Evolutionary conservation across 2,329 filamentous ascomycete species (phyloP).

Genomic region (Gyromitra esculenta): DNA sequence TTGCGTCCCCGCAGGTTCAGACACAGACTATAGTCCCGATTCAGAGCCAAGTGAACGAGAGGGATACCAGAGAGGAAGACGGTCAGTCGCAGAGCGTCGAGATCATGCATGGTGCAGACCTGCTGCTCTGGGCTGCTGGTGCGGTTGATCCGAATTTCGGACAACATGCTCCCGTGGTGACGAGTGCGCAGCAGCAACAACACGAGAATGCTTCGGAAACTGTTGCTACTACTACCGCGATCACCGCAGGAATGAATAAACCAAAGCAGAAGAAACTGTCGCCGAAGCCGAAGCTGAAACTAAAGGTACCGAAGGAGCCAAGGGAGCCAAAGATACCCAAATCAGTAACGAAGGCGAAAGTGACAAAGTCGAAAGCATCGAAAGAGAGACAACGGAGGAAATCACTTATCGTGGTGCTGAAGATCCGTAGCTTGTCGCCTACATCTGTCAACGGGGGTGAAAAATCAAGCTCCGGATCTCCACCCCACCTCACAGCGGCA

Average conservation of each 20-base stretch:
- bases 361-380: background rate
- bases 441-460: background rate
- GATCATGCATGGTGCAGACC: slow-evolving; percentile 35
- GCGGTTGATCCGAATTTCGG: slow-evolving; percentile 12
- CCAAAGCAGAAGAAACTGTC: background rate
- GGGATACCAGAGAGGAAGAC: slow-evolving; percentile 1
- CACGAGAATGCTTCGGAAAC: background rate
- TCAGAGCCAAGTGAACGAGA: background rate
- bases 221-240: background rate
- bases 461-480: slow-evolving; percentile 1
- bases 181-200: background rate
- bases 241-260: background rate
- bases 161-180: background rate
- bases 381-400: background rate
- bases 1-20: background rate
- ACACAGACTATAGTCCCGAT: background rate
- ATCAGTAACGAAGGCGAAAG: background rate
- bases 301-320: background rate
- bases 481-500: background rate
- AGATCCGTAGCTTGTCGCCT: background rate
- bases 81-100: slow-evolving; percentile 22
- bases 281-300: background rate
- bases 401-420: slow-evolving; percentile 27
- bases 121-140: slow-evolving; percentile 36
- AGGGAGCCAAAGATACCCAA: slow-evolving; percentile 17